Base-by-base conservation (phyloP, 164 flowering plant species). In the Aristolochia californica region DNA sequence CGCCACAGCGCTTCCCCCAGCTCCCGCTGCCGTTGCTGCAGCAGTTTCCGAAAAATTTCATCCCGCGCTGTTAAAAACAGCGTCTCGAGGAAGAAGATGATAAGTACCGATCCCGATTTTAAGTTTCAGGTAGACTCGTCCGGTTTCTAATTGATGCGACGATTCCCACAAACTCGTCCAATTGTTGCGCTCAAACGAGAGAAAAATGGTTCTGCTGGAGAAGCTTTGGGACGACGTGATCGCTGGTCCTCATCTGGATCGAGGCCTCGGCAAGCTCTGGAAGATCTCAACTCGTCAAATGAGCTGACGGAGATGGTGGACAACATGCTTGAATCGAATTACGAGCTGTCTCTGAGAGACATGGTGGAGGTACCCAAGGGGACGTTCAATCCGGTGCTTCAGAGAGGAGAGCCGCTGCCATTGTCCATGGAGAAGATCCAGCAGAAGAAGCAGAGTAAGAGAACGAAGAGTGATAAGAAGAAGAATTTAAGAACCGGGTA, bases 201-300 rank as follows among this genome's bases (percentile, higher is more conserved):
- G n/a, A 18, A 65, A 73, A 23, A 81, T 80, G 89, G 85, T 77
- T 55, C 64, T 87, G 69, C 65, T 91, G 3, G 98, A 93, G 20
- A 76, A 83, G 63, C 80, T 93, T 4, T 93, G 98, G 98, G 98
- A 93, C 53, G 98, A 93, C 54, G 83, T 83, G 1, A 34, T 78
- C 11, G 98, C 84, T 4, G 97, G 97, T 0, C 94, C 98, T 55
- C 83, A 73, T 5, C 97, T 96, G 20, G 94, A 85, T 0, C 75
- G 68, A 7, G 98, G 98, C 57, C 87, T 91, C 14, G 90, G 78
- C 69, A 72, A 48, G 76, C 86, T 88, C 20, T 74, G 93, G 72
- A 91, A 76, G 73, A 21, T 83, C 71, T 22, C 67, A 47, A 48
- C 81, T 63, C 16, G 17, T 38, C 22, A 25, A n/a, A n/a, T n/a